Base-by-base conservation (phyloP, 2,329 filamentous ascomycete species). In the Arthrobotrys musiformis region DNA sequence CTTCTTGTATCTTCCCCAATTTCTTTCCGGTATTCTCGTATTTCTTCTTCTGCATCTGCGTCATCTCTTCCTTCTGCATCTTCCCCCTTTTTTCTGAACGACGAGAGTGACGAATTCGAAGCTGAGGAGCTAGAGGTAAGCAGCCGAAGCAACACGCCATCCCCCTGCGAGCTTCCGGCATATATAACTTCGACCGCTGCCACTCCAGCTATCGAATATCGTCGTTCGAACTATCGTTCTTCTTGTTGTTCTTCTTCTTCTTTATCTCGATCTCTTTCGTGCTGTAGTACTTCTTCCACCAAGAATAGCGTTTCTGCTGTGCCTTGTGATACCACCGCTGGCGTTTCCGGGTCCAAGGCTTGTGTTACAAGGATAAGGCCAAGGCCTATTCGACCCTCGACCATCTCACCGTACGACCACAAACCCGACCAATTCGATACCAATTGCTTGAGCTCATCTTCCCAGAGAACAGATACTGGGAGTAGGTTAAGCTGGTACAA, bases 401-500 rank as follows among this genome's bases (percentile, higher is more conserved):
- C 63, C 4, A 56, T 69, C 17, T 58, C 70, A 24, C 56, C 56
- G 28, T 54, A 56, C 72, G 40, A 70, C 22, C 46, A 35, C 58
- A 70, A 60, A 62, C 9, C 72, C 50, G 64, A 66, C 22, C 54
- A 61, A 52, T 33, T 60, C 48, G 24, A 48, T 22, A 24, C 42
- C 46, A 60, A 64, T 60, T 70, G 56, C 30, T 13, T 63, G 22
- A 24, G 44, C 40, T 69, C 70, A 5, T 63, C 64, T 52, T 76
- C 72, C 30, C 37, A 50, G 33, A 24, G 69, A 61, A 60, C 64
- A 42, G 72, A 76, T 70, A 70, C 56, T 15, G 64, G 64, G 48
- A 76, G 64, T 58, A 69, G 72, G 64, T 56, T 46, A n/a, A 69
- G 72, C 33, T 76, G 72, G 72, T 76, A 76, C 58, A 44, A 70